Conservation (phyloP, 306 rosid genomes). For the Styphnolobium japonicum region DNA sequence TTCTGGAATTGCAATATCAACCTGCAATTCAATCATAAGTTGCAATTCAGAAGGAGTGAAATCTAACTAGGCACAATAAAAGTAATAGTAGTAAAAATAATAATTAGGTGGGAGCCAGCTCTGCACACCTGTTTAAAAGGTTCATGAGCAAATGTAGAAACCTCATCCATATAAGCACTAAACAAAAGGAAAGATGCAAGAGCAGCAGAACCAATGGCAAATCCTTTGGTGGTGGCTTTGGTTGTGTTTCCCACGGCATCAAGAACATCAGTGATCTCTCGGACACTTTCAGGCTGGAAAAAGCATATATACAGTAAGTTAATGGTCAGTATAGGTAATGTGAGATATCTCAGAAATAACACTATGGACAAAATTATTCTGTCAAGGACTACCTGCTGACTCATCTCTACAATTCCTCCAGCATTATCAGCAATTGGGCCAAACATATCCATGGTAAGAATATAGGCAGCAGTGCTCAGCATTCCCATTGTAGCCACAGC, state of each 20-base stretch:
- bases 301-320: background rate
- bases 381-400: slow-evolving; percentile 76
- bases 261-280: slow-evolving; percentile 95
- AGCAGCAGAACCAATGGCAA: slow-evolving; percentile 99
- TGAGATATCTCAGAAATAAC: slow-evolving; percentile 22
- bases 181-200: slow-evolving; percentile 98
- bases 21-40: slow-evolving; percentile 51
- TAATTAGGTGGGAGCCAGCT: slow-evolving; percentile 2
- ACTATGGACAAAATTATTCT: slow-evolving; percentile 8
- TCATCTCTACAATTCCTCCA: slow-evolving; percentile 99
- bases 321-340: background rate
- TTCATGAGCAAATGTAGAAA: slow-evolving; percentile 67
- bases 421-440: slow-evolving; percentile 99
- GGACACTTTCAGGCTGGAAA: slow-evolving; percentile 93
- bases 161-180: slow-evolving; percentile 99
- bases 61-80: background rate
- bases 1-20: slow-evolving; percentile 98
- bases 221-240: slow-evolving; percentile 97
- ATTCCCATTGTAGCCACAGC: slow-evolving; percentile 99
- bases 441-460: slow-evolving; percentile 99
- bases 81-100: background rate
- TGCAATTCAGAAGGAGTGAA: slow-evolving; percentile 22
- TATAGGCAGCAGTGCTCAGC: slow-evolving; percentile 99
- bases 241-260: slow-evolving; percentile 99
- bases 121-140: slow-evolving; percentile 81